Percentiles rank a stretch among this genome's conserved stretches.
Evolutionary conservation across 257 asterid species (phyloP).

Genomic region (Solanum pimpinellifolium): DNA sequence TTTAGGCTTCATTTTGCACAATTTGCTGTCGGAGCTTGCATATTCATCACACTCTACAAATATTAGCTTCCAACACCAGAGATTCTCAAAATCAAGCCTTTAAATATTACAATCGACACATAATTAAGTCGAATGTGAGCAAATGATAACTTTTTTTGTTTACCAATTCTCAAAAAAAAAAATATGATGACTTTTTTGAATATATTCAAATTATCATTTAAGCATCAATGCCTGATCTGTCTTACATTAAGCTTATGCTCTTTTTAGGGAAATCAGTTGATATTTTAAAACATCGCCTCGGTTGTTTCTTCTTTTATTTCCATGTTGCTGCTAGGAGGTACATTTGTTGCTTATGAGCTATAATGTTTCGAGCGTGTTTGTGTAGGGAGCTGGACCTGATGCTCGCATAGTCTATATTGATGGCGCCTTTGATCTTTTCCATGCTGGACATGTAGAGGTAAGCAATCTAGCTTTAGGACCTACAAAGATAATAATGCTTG

Average conservation of each 20-base stretch:
- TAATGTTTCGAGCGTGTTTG: not conserved
- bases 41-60: not conserved
- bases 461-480: not conserved
- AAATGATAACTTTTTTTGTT: not conserved
- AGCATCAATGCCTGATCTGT: not conserved
- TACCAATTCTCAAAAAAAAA: too few species aligned
- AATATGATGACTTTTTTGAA: not conserved
- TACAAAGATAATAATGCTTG: not conserved
- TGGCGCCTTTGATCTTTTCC: slow-evolving; percentile 99
- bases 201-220: not conserved
- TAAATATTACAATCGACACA: not conserved
- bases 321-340: slow-evolving; percentile 2
- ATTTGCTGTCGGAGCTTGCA: not conserved
- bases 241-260: not conserved
- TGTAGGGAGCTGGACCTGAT: slow-evolving; percentile 89
- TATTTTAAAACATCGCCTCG: not conserved
- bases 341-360: slow-evolving; percentile 5
- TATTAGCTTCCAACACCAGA: not conserved
- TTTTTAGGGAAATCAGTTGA: not conserved
- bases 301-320: not conserved
- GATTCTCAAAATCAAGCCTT: not conserved
- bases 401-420: slow-evolving; percentile 94
- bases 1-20: not conserved
- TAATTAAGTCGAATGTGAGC: not conserved
- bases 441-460: slow-evolving; percentile 97